A percentile compares a stretch with the other conserved stretches of the same genome.
These are phyloP conservation scores for Neopestalotiopsis clavispora DNA, from an alignment of 2,329 filamentous ascomycete genomes.

Conservation along the genomic window DNA sequence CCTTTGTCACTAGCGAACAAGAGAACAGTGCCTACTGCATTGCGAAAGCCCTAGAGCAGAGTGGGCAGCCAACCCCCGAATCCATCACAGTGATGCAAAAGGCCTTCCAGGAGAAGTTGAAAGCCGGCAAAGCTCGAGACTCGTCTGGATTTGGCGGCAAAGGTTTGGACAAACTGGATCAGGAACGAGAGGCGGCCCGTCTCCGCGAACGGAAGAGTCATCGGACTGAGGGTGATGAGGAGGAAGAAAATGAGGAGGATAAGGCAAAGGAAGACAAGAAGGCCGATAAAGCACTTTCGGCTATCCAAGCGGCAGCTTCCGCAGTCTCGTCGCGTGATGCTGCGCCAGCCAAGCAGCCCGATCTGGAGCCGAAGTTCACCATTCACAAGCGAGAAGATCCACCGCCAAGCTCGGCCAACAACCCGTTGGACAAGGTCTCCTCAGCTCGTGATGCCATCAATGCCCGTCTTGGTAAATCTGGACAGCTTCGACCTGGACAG, in stretches of 20 bases:
- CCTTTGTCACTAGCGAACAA: constrained; percentile 89
- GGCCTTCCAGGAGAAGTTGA: constrained; percentile 86
- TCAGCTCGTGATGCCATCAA: constrained; percentile 93
- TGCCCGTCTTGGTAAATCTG: constrained; percentile 84
- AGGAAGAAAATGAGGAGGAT: constrained; percentile 75
- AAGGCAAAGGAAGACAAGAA: constrained; percentile 73
- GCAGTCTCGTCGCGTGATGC: constrained; percentile 59
- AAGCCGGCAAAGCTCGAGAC: constrained; percentile 88
- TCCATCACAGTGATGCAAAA: constrained; percentile 68
- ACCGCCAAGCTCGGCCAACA: constrained; percentile 54
- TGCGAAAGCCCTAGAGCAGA: constrained; percentile 89
- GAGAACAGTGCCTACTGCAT: constrained; percentile 90
- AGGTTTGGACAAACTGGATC: constrained; percentile 88
- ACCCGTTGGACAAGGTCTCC: constrained; percentile 82
- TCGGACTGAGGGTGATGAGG: constrained; percentile 84
- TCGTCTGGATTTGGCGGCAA: constrained; percentile 93
- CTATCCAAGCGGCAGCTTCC: constrained; percentile 67
- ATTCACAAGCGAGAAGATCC: constrained; percentile 73
- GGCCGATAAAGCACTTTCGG: constrained; percentile 69
- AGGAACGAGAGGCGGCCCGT: constrained; percentile 86
- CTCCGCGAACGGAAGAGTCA: constrained; percentile 87
- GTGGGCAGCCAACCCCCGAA: constrained; percentile 82
- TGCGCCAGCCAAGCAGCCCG: constrained; percentile 36
- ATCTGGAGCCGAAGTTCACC: constrained; percentile 65
- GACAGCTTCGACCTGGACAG: constrained; percentile 87